Evolutionary conservation across 2,329 filamentous ascomycete genomes (phyloP).

Genomic region (Fusarium sororula): DNA sequence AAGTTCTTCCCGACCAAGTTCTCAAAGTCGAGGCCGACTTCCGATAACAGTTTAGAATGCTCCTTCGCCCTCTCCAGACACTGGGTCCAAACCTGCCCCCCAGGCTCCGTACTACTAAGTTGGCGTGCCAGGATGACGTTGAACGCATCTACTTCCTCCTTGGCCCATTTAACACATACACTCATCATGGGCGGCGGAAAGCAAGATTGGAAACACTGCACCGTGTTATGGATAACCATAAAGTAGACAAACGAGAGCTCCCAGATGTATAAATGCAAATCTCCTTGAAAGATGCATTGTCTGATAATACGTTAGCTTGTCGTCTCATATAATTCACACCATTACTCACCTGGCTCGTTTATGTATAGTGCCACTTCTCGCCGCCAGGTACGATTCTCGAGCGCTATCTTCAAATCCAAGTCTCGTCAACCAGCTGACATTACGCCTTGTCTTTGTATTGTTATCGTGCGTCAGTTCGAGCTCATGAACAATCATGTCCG

Average conservation of each 20-base stretch:
- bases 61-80: constrained; percentile 85
- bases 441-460: constrained; percentile 78
- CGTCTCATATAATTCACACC: no score
- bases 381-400: constrained; percentile 84
- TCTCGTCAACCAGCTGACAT: constrained; percentile 84
- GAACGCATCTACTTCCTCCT: constrained; percentile 91
- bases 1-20: constrained; percentile 76
- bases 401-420: constrained; percentile 92
- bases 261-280: constrained; percentile 92
- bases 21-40: constrained; percentile 90
- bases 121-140: constrained; percentile 85
- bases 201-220: constrained; percentile 85
- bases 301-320: constrained; percentile 54
- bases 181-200: constrained; percentile 90
- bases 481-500: constrained; percentile 78
- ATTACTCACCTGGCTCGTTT: constrained; percentile 77
- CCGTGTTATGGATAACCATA: constrained; percentile 91
- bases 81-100: constrained; percentile 79
- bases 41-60: constrained; percentile 81
- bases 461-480: constrained; percentile 82
- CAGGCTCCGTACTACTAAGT: constrained; percentile 83
- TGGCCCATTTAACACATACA: constrained; percentile 98
- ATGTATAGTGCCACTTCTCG: constrained; percentile 79
- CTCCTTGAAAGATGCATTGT: constrained; percentile 94
- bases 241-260: constrained; percentile 97